Base-by-base conservation (phyloP, 345 rosid species). In the Sisymbrium altissimum region DNA sequence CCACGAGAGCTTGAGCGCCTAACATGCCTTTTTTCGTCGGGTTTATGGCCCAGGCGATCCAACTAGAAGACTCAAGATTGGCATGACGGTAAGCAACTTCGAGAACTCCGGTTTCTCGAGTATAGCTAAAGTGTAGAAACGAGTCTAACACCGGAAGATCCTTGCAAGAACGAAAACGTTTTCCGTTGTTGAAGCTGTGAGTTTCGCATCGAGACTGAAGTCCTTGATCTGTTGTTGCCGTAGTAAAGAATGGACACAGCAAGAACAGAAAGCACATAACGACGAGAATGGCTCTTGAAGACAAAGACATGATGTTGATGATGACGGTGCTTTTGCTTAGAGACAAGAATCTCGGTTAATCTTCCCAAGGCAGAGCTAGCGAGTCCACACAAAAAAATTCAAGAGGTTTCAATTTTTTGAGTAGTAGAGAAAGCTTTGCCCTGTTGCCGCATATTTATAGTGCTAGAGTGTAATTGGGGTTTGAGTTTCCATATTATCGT, bases 21-120 rank as follows among this genome's bases (percentile, higher is more conserved):
- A 3, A 18, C 92, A 91, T 91, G n/a, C 0, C 6, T 39, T 3
- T 27, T 5, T 55, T 68, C 1, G 10, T 64, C 0, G 92, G 91
- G 66, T 91, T 91, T 53, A 91, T 79, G 1, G 82, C 87, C 91
- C 89, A 89, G 2, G 91, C 57, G 13, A 84, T 70, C 97, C 96
- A 91, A 6, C 64, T 63, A 0, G 83, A 53, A 3, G 84, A 12
- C 8, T 71, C 48, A 11, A 88, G 69, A 10, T 81, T 73, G n/a
- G 70, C 45, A 56, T 73, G 83, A 30, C 96, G 83, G 76, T 85
- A 89, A 0, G 93, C 96, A 45, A 91, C 64, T 0, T 58, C 44
- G 6, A 58, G 64, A 39, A 58, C 64, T 18, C 64, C 44, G 44
- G 64, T 35, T 5, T 89, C 80, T 0, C 85, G 57, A 60, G 83